Percentiles rank a stretch among this genome's conserved stretches.
Conservation (phyloP, 768 basidiomycete species). For the Panellus pusillus region DNA sequence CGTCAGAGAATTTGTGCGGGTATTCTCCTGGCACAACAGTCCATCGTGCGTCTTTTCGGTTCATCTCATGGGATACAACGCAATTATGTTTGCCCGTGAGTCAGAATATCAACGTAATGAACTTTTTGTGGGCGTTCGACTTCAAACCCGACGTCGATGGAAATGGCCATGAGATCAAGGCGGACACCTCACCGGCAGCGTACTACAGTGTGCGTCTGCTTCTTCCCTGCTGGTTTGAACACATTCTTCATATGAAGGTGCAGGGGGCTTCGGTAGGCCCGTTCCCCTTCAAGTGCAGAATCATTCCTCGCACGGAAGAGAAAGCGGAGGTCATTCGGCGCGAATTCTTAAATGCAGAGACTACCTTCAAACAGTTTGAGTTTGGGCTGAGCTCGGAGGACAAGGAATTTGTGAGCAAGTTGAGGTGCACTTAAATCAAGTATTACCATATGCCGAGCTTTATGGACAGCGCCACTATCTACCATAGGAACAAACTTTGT, state of each 20-base stretch:
- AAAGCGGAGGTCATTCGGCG: neutral
- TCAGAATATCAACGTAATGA: conserved; percentile 1
- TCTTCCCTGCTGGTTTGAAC: too few species aligned
- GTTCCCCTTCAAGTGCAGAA: neutral
- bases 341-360: neutral
- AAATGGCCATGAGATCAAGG: too few species aligned
- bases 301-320: neutral
- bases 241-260: too few species aligned
- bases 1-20: neutral
- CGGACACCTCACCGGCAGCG: too few species aligned
- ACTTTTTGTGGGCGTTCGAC: conserved; percentile 1
- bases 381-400: neutral
- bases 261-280: neutral
- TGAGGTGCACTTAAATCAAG: too few species aligned
- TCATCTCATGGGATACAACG: too few species aligned
- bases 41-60: neutral
- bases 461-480: too few species aligned
- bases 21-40: neutral
- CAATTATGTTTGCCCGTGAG: neutral
- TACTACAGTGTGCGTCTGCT: too few species aligned
- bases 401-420: too few species aligned
- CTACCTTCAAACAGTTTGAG: neutral
- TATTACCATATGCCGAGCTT: too few species aligned
- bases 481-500: too few species aligned
- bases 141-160: neutral